A percentile compares a stretch with the other conserved stretches of the same genome.
phyloP scores from a whole-genome alignment of 192 early-diverging fungal species.

The Backusella parvicylindrica region DNA sequence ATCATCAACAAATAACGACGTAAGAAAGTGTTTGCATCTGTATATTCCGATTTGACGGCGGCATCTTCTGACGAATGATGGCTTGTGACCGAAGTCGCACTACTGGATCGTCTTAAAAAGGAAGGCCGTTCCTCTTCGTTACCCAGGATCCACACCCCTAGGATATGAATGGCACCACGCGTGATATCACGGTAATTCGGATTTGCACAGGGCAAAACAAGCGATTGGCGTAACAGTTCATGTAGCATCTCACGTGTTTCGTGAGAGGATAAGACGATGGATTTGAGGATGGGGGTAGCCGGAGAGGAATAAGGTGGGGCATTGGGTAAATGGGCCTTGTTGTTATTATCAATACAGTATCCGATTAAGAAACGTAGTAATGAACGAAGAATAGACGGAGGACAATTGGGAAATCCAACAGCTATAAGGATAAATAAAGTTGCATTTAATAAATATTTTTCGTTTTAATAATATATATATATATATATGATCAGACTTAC shows the following conservation, averaged over 20 bases:
- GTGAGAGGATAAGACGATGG: constrained; percentile 49
- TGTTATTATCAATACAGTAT: constrained; percentile 58
- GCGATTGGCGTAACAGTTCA: constrained; percentile 68
- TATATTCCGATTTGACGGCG: constrained; percentile 18
- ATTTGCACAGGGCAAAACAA: constrained; percentile 57
- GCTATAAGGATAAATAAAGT: too few relatives aligned
- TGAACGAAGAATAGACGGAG: constrained; percentile 59
- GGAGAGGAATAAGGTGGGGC: constrained; percentile 43
- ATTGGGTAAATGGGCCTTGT: constrained; percentile 22
- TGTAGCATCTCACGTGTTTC: constrained; percentile 73
- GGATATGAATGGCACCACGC: constrained; percentile 59
- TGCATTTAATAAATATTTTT: too few relatives aligned
- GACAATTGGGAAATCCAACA: constrained; percentile 63
- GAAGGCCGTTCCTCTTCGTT: constrained; percentile 68
- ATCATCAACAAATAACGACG: constrained; percentile 67
- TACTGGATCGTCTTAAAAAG: constrained; percentile 48
- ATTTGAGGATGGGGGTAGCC: constrained; percentile 58
- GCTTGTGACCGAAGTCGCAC: constrained; percentile 2
- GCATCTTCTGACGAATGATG: not conserved
- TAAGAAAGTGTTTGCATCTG: constrained; percentile 57
- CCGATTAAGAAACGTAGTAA: constrained; percentile 68
- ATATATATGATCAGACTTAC: not conserved
- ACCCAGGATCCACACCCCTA: constrained; percentile 64
- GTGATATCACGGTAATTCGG: constrained; percentile 60
- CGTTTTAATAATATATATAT: too few relatives aligned